Evolutionary conservation across 306 rosid species (phyloP).

Genomic region (Purshia tridentata): DNA sequence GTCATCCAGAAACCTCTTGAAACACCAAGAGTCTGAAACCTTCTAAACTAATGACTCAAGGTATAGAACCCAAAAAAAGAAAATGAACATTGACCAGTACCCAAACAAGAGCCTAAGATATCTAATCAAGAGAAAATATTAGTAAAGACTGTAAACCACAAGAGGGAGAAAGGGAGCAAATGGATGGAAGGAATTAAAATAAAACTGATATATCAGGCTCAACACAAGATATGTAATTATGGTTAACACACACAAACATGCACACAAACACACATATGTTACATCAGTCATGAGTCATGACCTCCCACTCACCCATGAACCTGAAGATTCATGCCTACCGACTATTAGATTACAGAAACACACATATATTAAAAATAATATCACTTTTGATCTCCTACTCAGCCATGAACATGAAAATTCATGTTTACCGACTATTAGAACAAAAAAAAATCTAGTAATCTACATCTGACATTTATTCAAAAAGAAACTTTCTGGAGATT

Average conservation of each 20-base stretch:
- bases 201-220: neutral
- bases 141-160: neutral
- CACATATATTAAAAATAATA: neutral
- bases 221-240: neutral
- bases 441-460: neutral
- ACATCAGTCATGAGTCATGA: too few relatives aligned
- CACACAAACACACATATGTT: neutral
- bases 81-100: neutral
- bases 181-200: neutral
- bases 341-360: neutral
- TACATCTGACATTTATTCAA: neutral
- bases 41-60: neutral
- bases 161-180: neutral
- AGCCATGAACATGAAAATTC: neutral
- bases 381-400: neutral
- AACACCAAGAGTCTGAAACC: neutral
- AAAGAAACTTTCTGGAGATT: neutral
- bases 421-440: neutral
- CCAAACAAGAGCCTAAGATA: neutral
- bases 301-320: too few relatives aligned
- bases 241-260: neutral
- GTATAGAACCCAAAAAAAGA: neutral
- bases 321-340: too few relatives aligned
- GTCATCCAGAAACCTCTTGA: neutral
- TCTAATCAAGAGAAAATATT: neutral